Percentiles rank a stretch among this genome's conserved stretches.
These are phyloP conservation scores for Neurospora discreta DNA, from an alignment of 495 filamentous ascomycete genomes.

Conservation along the genomic window DNA sequence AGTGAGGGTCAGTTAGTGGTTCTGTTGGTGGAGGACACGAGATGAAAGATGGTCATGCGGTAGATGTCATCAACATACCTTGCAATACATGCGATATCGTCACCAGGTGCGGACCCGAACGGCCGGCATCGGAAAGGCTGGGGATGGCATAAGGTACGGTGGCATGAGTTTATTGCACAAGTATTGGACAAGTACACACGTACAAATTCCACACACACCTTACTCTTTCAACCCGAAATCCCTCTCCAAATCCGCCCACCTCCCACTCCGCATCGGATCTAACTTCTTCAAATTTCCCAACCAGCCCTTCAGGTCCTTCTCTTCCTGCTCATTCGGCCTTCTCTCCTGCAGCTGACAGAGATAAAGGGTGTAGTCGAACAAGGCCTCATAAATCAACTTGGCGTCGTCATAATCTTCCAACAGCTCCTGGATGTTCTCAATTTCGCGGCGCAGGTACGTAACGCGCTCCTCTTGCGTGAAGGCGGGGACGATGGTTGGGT, in stretches of 20 bases:
- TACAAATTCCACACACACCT: background rate
- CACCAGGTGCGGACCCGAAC: background rate
- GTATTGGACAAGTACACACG: background rate
- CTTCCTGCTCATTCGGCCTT: constrained; percentile 24
- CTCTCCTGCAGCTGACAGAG: constrained; percentile 34
- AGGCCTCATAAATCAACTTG: constrained; percentile 70
- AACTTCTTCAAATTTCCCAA: constrained; percentile 48
- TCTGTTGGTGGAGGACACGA: background rate
- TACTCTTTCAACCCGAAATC: constrained; percentile 15
- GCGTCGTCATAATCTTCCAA: constrained; percentile 62
- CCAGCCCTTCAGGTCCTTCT: constrained; percentile 45
- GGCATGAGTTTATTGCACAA: background rate
- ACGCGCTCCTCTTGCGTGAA: constrained; percentile 50
- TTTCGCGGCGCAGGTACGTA: constrained; percentile 55
- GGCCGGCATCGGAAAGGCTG: background rate
- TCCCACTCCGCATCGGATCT: constrained; percentile 57
- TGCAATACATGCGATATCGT: background rate
- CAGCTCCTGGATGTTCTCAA: constrained; percentile 59
- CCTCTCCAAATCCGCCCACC: constrained; percentile 55
- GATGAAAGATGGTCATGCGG: background rate
- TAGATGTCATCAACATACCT: background rate
- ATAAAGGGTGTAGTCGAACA: constrained; percentile 51
- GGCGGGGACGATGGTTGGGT: constrained; percentile 50
- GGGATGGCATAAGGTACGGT: no score
- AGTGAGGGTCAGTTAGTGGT: no score